Evolutionary conservation across 208 protist genomes (phyloP).

Genomic region (Spironucleus salmonicida): DNA sequence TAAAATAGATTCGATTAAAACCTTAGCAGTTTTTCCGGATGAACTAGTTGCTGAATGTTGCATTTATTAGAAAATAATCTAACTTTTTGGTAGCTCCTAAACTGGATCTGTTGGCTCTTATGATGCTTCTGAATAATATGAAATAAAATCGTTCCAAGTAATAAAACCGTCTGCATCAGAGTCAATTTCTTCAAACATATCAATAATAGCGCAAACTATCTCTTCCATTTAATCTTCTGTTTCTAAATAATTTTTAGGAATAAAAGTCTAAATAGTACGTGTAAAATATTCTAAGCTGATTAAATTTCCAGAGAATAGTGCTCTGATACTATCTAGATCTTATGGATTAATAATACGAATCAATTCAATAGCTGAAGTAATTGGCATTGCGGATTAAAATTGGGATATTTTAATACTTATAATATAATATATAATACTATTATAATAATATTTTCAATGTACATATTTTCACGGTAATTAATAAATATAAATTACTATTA

Average conservation of each 20-base stretch:
- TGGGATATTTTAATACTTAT: too few species aligned
- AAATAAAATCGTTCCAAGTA: slow-evolving; percentile 23
- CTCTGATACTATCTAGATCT: slow-evolving; percentile 17
- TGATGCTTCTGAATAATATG: slow-evolving; percentile 8
- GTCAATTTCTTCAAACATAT: slow-evolving; percentile 23
- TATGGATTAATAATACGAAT: slow-evolving; percentile 10
- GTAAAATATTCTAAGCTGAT: not conserved
- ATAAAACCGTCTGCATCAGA: slow-evolving; percentile 22
- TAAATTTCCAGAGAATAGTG: not conserved
- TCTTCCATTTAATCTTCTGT: not conserved
- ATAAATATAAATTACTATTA: too few species aligned
- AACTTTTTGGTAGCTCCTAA: not conserved
- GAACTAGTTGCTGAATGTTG: not conserved
- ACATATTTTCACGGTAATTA: too few species aligned
- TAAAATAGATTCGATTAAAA: not conserved
- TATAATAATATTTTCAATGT: too few species aligned
- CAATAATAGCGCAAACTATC: not conserved
- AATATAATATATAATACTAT: too few species aligned
- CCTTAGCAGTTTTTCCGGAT: slow-evolving; percentile 17
- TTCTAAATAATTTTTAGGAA: not conserved
- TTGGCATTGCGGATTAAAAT: too few species aligned
- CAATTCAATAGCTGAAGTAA: not conserved
- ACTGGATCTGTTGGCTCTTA: too few species aligned
- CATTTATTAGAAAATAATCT: slow-evolving; percentile 7
- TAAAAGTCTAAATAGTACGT: not conserved